Conservation (phyloP, 2,329 filamentous ascomycete species). For the Saccharata proteae region DNA sequence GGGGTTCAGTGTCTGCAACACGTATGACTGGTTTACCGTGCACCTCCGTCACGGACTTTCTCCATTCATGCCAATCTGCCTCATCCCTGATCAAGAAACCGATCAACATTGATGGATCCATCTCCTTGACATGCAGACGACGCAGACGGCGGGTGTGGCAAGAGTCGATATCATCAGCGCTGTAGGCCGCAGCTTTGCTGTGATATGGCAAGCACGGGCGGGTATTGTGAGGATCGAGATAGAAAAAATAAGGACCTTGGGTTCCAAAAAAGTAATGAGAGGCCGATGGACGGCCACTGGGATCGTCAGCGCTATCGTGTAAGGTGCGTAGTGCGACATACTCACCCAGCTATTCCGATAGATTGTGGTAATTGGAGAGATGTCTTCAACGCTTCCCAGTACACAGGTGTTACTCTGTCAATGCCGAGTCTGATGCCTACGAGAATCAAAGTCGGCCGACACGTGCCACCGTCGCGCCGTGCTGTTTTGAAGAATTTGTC, state of each 20-base stretch:
- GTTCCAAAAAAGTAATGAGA: constrained; percentile 67
- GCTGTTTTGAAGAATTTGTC: constrained; percentile 74
- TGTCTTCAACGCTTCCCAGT: constrained; percentile 84
- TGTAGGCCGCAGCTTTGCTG: constrained; percentile 45
- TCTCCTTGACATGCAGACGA: constrained; percentile 72
- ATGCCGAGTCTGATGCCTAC: constrained; percentile 84
- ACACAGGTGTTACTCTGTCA: constrained; percentile 86
- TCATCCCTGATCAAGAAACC: constrained; percentile 78
- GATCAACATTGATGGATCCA: constrained; percentile 97
- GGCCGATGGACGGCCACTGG: constrained; percentile 78
- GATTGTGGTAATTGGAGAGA: constrained; percentile 80
- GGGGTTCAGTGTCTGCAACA: constrained; percentile 59
- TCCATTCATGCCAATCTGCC: constrained; percentile 76
- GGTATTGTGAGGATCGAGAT: constrained; percentile 86
- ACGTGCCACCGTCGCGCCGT: constrained; percentile 49
- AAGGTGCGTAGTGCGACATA: constrained; percentile 2
- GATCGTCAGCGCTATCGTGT: constrained; percentile 6
- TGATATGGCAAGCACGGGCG: constrained; percentile 60
- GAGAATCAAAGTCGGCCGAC: constrained; percentile 77
- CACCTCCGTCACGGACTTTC: constrained; percentile 58
- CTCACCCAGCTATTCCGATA: constrained; percentile 89
- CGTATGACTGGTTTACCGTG: constrained; percentile 72
- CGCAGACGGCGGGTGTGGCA: constrained; percentile 82
- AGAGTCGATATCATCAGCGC: constrained; percentile 60
- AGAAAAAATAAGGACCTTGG: constrained; percentile 74